Percentiles rank a stretch among this genome's conserved stretches.
Evolutionary conservation across 2,329 filamentous ascomycete genomes (phyloP).

Genomic region (Ustilaginoidea virens): DNA sequence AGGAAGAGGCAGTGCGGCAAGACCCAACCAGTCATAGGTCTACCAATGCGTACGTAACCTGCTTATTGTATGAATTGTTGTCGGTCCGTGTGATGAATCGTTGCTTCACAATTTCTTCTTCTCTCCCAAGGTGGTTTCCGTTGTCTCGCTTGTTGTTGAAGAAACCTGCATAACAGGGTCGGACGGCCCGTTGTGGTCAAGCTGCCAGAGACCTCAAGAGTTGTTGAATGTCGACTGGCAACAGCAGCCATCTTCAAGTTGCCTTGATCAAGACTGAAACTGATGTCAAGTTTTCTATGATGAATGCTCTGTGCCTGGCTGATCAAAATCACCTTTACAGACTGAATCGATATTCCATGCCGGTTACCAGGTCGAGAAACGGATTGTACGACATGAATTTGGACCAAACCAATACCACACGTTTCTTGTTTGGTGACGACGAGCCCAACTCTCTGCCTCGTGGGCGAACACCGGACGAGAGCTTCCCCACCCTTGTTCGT

Average conservation of each 20-base stretch:
- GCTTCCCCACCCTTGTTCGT: constrained; percentile 71
- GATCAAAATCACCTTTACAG: constrained; percentile 27
- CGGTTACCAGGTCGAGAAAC: constrained; percentile 57
- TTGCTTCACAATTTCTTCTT: neutral
- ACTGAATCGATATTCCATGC: constrained; percentile 86
- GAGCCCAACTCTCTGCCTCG: constrained; percentile 34
- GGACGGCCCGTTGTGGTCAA: too few relatives aligned
- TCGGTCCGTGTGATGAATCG: too few relatives aligned
- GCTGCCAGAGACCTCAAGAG: too few relatives aligned
- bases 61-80: too few relatives aligned
- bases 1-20: constrained; percentile 57
- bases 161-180: too few relatives aligned
- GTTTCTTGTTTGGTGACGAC: constrained; percentile 76
- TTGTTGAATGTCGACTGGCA: neutral
- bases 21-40: constrained; percentile 58
- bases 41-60: constrained; percentile 58
- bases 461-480: constrained; percentile 56
- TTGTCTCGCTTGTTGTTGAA: too few relatives aligned
- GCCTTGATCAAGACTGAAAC: too few relatives aligned
- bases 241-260: neutral
- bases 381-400: constrained; percentile 53
- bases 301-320: constrained; percentile 1
- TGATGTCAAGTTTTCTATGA: too few relatives aligned
- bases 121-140: too few relatives aligned
- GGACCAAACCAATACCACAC: constrained; percentile 71